Percentiles rank a stretch among this genome's conserved stretches.
These are phyloP conservation scores for Aspergillus sclerotioniger DNA, from an alignment of 495 filamentous ascomycete species.

Conservation along the genomic window DNA sequence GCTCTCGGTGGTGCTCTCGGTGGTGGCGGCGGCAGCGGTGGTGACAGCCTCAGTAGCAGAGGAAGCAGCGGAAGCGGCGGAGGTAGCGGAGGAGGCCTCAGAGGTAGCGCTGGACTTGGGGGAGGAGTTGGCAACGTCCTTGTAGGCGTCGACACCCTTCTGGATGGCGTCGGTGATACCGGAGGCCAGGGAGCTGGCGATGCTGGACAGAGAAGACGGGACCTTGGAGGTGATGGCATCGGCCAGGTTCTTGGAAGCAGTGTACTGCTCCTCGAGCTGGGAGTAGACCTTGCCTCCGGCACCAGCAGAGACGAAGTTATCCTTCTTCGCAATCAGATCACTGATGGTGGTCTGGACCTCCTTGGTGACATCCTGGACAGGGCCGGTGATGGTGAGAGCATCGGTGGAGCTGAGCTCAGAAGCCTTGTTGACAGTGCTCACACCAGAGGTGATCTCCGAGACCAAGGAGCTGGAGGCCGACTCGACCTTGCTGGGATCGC, in stretches of 20 bases:
- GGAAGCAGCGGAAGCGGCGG: constrained; percentile 9
- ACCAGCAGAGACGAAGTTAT: constrained; percentile 30
- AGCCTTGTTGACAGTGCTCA: constrained; percentile 22
- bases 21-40: constrained; percentile 17
- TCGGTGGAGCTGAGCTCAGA: constrained; percentile 27
- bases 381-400: constrained; percentile 30
- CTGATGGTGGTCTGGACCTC: constrained; percentile 28
- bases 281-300: constrained; percentile 26
- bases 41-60: constrained; percentile 14
- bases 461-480: constrained; percentile 32
- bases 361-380: constrained; percentile 33
- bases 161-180: constrained; percentile 35
- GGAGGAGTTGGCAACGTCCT: constrained; percentile 12
- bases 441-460: constrained; percentile 31
- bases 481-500: constrained; percentile 30
- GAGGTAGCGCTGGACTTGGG: constrained; percentile 9
- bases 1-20: constrained; percentile 7
- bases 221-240: constrained; percentile 34
- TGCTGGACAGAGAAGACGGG: constrained; percentile 22
- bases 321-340: constrained; percentile 35
- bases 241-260: constrained; percentile 33
- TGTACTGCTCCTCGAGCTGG: constrained; percentile 28
- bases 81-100: constrained; percentile 12
- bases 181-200: constrained; percentile 28
- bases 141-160: constrained; percentile 27